phyloP scores from a whole-genome alignment of 139 green algal species.

The Volvox africanus region DNA sequence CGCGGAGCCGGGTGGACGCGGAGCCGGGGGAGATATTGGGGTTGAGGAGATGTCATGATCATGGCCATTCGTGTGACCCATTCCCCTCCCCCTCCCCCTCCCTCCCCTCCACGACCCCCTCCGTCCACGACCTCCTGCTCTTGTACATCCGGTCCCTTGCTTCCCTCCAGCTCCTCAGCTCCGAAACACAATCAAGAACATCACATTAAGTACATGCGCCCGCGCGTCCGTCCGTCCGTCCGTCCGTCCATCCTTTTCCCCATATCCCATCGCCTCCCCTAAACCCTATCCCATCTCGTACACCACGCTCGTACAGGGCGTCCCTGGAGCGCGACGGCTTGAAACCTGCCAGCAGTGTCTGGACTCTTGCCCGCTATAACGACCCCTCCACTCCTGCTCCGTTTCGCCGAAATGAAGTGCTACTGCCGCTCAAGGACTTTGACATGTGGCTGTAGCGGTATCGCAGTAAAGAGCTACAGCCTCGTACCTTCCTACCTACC shows the following conservation, averaged over 20 bases:
- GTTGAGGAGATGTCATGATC: not conserved
- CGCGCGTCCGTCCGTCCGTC: not conserved
- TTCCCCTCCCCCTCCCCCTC: not conserved
- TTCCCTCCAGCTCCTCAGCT: no score
- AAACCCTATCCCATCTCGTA: no score
- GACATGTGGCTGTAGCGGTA: constrained; percentile 36
- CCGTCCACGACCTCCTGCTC: no score
- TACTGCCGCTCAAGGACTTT: constrained; percentile 58
- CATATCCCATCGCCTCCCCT: no score
- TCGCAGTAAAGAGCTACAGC: not conserved
- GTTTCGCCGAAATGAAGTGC: constrained; percentile 72
- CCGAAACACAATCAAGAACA: no score
- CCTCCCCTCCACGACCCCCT: not conserved
- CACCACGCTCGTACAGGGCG: not conserved
- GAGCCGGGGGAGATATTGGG: not conserved
- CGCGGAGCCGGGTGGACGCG: not conserved
- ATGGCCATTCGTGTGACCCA: no score
- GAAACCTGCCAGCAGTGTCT: not conserved
- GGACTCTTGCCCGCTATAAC: constrained; percentile 69
- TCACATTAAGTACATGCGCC: no score
- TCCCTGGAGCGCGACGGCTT: constrained; percentile 41
- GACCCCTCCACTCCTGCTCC: constrained; percentile 57
- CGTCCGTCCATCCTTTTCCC: no score
- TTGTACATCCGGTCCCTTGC: no score
- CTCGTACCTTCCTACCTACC: no score